Conservation (phyloP, 2,329 filamentous ascomycete species). For the Colletotrichum sp. region DNA sequence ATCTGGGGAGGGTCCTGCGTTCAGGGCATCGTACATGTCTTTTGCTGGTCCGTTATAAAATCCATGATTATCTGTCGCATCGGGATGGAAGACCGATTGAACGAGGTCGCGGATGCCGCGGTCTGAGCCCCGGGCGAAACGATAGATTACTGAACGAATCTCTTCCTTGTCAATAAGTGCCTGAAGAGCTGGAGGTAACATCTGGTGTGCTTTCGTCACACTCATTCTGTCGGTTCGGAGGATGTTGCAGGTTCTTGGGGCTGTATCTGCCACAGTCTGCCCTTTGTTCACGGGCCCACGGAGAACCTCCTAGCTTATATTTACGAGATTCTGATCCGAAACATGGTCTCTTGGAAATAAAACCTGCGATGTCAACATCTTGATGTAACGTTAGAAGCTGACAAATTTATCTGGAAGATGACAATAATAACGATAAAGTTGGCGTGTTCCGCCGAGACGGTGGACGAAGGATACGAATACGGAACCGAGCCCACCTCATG, state of each 20-base stretch:
- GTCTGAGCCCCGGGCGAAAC: background rate
- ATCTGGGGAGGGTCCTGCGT: background rate
- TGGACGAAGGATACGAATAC: background rate
- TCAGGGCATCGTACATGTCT: background rate
- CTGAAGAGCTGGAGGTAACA: accelerated
- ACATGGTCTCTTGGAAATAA: accelerated
- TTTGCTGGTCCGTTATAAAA: background rate
- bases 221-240: accelerated
- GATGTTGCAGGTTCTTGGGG: accelerated
- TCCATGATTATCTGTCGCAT: background rate
- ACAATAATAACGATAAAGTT: accelerated
- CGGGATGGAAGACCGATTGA: background rate
- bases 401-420: background rate
- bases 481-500: accelerated
- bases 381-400: accelerated
- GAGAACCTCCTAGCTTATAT: background rate
- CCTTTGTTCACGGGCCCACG: accelerated
- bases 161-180: background rate
- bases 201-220: accelerated
- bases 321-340: accelerated
- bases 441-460: background rate
- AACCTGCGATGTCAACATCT: accelerated
- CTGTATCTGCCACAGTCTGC: accelerated
- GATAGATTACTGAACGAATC: background rate
- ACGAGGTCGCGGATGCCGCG: background rate